Base-by-base conservation (phyloP, 2,329 filamentous ascomycete species). In the Chrysoporthe austroafricana region DNA sequence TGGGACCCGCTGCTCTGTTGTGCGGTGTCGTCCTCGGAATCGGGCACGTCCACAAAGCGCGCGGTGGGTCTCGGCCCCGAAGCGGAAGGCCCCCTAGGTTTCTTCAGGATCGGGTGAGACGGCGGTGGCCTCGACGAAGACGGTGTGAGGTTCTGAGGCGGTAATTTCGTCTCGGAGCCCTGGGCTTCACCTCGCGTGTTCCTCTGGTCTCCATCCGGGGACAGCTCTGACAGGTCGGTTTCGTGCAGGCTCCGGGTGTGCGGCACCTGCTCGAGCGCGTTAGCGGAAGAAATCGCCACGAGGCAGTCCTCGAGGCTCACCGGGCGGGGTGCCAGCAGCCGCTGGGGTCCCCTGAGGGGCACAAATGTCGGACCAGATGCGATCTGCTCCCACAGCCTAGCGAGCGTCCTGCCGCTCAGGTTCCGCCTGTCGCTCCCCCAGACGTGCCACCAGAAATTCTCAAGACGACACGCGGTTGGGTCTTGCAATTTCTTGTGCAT, bases 371-470 rank as follows among this genome's bases (percentile, higher is more conserved):
- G 81, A 9, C 86, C 87, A 58, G 82, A 80, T 0, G 87, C 88
- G 58, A 90, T 88, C 43, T 87, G 79, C 72, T 85, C 79, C 72
- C 86, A 90, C 5, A 89, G 77, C 69, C 77, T 82, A 66, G 88
- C 86, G 58, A 90, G 79, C 14, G 82, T 81, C 44, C 78, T 79
- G 50, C 85, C 87, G 59, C 85, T 84, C 60, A 89, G 79, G 64
- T 81, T 74, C 44, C 84, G 81, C 39, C 84, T 80, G 70, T 88
- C 79, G 71, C 88, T 89, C 44, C 87, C 86, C 82, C 86, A 86
- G 64, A 90, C 85, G 73, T 89, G 87, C 84, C 86, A 89, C 87
- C 87, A 90, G 71, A 89, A 88, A 72, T 89, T 87, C 73, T 90
- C 87, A 26, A 89, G 77, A 21, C 88, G 85, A 68, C 84, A 84